phyloP scores from a whole-genome alignment of 495 filamentous ascomycete genomes.

The Daldinia decipiens region DNA sequence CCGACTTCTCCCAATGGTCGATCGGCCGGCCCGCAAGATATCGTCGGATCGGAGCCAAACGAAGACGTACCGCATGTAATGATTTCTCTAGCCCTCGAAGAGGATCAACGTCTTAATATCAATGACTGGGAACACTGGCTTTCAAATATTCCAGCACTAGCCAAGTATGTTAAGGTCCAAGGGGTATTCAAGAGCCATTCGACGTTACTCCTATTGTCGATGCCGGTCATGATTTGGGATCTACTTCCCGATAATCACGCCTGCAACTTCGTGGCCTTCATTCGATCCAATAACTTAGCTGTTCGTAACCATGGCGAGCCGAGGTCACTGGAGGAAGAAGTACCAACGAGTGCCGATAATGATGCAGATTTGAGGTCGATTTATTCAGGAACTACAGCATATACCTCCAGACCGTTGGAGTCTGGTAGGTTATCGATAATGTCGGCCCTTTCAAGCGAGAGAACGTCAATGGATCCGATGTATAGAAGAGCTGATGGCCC shows the following conservation, averaged over 20 bases:
- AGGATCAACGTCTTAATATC: slow-evolving; percentile 58
- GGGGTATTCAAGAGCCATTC: slow-evolving; percentile 65
- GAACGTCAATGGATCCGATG: slow-evolving; percentile 26
- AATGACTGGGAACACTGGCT: slow-evolving; percentile 63
- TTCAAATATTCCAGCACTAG: slow-evolving; percentile 56
- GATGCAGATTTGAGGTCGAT: slow-evolving; percentile 43
- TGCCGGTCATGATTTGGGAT: slow-evolving; percentile 65
- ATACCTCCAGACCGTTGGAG: slow-evolving; percentile 28
- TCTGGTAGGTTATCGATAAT: slow-evolving; percentile 31
- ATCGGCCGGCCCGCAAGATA: slow-evolving; percentile 32
- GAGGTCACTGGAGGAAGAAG: slow-evolving; percentile 32
- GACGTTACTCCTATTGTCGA: slow-evolving; percentile 57
- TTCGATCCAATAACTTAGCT: slow-evolving; percentile 59
- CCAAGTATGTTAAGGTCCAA: slow-evolving; percentile 62
- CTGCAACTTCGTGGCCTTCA: slow-evolving; percentile 63
- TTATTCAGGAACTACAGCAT: slow-evolving; percentile 45
- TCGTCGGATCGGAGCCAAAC: slow-evolving; percentile 51
- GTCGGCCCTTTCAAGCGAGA: slow-evolving; percentile 37
- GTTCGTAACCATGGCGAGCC: slow-evolving; percentile 15
- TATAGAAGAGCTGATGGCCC: slow-evolving; percentile 25
- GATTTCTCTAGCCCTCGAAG: slow-evolving; percentile 63
- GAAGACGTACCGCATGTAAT: slow-evolving; percentile 62
- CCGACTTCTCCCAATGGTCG: slow-evolving; percentile 34
- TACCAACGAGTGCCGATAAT: slow-evolving; percentile 25
- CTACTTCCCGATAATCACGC: slow-evolving; percentile 61